Conservation (phyloP, 116 monocot genomes). For the Papilionanthe hybrid region DNA sequence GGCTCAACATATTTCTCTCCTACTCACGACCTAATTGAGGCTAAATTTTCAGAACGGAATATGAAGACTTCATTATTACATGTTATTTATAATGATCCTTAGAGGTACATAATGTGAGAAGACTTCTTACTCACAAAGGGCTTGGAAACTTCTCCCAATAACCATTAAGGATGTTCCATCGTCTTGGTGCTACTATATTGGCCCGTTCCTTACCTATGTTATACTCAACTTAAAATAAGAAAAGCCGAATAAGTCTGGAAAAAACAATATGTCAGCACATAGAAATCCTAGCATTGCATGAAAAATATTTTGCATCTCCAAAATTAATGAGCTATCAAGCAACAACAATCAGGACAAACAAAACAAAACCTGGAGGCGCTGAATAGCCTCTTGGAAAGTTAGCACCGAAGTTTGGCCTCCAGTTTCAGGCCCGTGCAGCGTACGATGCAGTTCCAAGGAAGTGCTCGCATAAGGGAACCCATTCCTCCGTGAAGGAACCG, state of each 20-base stretch:
- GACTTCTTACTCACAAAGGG: no score
- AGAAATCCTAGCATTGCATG: not conserved
- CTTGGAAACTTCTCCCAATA: no score
- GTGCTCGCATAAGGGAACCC: conserved; percentile 19
- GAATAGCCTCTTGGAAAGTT: conserved; percentile 91
- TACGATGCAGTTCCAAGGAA: conserved; percentile 2
- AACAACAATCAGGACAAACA: not conserved
- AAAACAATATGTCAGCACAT: not conserved
- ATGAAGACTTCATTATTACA: no score
- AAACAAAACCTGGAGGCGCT: conserved; percentile 72
- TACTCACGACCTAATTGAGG: no score
- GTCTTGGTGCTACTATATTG: no score
- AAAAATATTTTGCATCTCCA: not conserved
- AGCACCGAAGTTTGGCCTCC: conserved; percentile 19
- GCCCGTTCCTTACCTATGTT: no score
- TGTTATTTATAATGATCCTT: no score
- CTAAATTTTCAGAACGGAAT: no score
- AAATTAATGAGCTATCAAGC: not conserved
- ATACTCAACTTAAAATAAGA: no score
- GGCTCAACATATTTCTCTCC: no score
- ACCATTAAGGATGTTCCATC: no score
- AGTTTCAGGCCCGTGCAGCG: conserved; percentile 1
- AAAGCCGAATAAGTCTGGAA: not conserved
- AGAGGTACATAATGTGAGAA: no score
- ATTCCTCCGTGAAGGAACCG: conserved; percentile 15